Conservation (phyloP, 2,329 filamentous ascomycete species). For the Cercospora sp. region DNA sequence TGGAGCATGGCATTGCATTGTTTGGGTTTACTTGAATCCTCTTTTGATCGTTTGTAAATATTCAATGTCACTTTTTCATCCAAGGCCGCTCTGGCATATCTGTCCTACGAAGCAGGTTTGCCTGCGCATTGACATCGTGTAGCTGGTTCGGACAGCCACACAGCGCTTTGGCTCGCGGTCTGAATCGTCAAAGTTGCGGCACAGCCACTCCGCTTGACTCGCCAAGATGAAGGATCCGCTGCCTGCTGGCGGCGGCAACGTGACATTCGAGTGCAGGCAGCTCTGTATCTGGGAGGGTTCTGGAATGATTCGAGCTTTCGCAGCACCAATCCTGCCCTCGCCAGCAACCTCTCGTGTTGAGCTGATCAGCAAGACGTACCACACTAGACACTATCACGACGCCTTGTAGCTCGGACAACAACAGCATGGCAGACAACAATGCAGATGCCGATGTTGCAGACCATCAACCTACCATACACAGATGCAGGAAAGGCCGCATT, state of each 20-base stretch:
- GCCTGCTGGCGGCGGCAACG: background rate
- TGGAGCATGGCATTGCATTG: slow-evolving; percentile 15
- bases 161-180: too few species aligned
- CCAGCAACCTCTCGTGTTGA: too few species aligned
- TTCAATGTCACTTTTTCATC: background rate
- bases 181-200: background rate
- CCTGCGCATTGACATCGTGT: too few species aligned
- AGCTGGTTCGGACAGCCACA: too few species aligned
- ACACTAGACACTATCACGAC: too few species aligned
- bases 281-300: background rate
- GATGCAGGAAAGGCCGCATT: background rate
- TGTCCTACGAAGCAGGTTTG: too few species aligned
- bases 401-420: background rate
- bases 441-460: background rate
- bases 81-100: background rate
- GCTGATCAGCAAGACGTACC: too few species aligned
- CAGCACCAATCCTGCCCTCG: too few species aligned
- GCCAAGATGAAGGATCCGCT: background rate
- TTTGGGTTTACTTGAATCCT: background rate
- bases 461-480: too few species aligned
- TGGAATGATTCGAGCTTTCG: too few species aligned
- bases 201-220: background rate
- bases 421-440: background rate
- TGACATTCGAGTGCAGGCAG: background rate
- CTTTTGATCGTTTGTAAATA: background rate